Evolutionary conservation across 1,284 basidiomycete species (phyloP), one percentile per base, ranked within the genome.

Genomic region (Trichosporon inkin): DNA sequence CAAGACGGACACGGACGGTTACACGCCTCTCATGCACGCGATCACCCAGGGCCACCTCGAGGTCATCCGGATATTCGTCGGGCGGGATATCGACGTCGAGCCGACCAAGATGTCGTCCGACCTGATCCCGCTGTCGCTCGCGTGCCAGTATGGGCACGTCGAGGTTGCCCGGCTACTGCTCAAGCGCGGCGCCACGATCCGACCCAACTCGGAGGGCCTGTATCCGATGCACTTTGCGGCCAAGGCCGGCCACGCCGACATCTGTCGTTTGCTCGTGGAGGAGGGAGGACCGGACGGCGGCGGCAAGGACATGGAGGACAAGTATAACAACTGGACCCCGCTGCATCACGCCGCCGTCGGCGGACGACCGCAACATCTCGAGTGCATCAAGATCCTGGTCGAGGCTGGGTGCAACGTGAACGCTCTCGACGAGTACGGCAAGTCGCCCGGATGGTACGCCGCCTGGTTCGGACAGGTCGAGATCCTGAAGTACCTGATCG

Each of bases 171-270:
- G 85, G 6, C 79, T 95, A 2, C 80, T 99, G 7, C 83, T 94
- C 16, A 80, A 87, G 67, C 84, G 88, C 53, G 88, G 88, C 19
- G 92, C 92, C 6, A 84, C 83, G 56, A 88, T 90, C 64, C 72
- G 89, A 22, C 84, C 92, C 3, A 98, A 98, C 73, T 90, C 87
- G 54, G 97, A 95, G 66, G 96, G 96, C 16, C 88, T 98, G 72
- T 95, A 89, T 72, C 94, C 96, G 0, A 90, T 96, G 71, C 95
- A 99, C 78, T 85, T 99, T n/a, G 96, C 96, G 20, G 94, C 94
- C n/a, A 86, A 90, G 60, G 90, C 93, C 71, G 96, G 96, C 1
- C 94, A 97, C 70, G 84, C 84, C 5, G 85, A 87, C 24, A 86
- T 96, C 22, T 91, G 94, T 71, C 82, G 81, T 58, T 77, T 95